Conservation (phyloP, 805 yeast genomes). For the Lachancea cidri region DNA sequence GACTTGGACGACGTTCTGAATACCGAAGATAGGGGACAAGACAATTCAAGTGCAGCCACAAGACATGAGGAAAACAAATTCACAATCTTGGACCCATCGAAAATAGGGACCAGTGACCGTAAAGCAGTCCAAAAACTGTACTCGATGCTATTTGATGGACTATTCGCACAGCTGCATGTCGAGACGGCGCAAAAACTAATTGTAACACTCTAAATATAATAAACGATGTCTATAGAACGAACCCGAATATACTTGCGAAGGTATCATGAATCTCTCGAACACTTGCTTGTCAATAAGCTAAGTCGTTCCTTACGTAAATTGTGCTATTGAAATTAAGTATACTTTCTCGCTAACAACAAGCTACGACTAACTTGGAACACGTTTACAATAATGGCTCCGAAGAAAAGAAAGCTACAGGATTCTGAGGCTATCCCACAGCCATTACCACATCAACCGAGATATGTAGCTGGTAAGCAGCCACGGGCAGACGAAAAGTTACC, state of each 20-base stretch:
- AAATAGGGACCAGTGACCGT: constrained; percentile 5
- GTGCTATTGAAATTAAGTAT: too few species aligned
- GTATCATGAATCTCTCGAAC: too few species aligned
- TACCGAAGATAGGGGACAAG: constrained; percentile 1
- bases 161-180: constrained; percentile 17
- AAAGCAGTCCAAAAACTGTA: constrained; percentile 11
- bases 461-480: constrained; percentile 33
- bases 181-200: constrained; percentile 16
- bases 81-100: background rate
- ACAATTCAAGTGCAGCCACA: background rate
- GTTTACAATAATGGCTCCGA: constrained; percentile 24
- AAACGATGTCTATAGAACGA: too few species aligned
- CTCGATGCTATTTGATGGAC: constrained; percentile 10
- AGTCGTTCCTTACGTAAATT: too few species aligned
- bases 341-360: too few species aligned
- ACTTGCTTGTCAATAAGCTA: too few species aligned
- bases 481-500: constrained; percentile 19
- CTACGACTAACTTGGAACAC: too few species aligned
- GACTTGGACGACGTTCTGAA: constrained; percentile 11
- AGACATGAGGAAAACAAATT: background rate
- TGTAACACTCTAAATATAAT: constrained; percentile 17
- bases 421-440: constrained; percentile 11
- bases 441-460: constrained; percentile 13
- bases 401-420: constrained; percentile 16
- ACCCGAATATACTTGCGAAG: too few species aligned